Conservation (phyloP, 1,284 basidiomycete species). For the Rhizoctonia solani region DNA sequence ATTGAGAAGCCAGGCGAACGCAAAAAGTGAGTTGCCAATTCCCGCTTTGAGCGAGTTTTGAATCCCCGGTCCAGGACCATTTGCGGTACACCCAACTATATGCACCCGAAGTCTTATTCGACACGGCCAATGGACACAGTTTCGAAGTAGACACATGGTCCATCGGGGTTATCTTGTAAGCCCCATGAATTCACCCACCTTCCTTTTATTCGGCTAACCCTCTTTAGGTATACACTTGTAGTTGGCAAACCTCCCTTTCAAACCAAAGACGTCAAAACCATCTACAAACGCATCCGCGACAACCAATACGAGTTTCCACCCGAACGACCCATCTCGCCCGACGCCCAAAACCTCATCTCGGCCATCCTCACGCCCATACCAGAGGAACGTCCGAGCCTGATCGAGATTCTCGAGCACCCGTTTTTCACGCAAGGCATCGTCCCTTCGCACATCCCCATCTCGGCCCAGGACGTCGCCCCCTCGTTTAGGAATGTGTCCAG, state of each 20-base stretch:
- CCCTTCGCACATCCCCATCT: slow-evolving; percentile 77
- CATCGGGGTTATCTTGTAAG: slow-evolving; percentile 87
- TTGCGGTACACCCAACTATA: slow-evolving; percentile 98
- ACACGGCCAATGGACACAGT: slow-evolving; percentile 93
- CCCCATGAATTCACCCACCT: neutral
- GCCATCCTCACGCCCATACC: slow-evolving; percentile 86
- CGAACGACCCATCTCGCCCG: slow-evolving; percentile 70
- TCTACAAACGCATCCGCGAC: slow-evolving; percentile 92
- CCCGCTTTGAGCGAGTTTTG: neutral
- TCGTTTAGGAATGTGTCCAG: slow-evolving; percentile 72
- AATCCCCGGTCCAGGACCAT: slow-evolving; percentile 63
- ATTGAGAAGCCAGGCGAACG: slow-evolving; percentile 96
- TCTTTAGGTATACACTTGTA: slow-evolving; percentile 77
- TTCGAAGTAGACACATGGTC: slow-evolving; percentile 99
- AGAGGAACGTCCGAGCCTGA: slow-evolving; percentile 75
- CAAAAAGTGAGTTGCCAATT: slow-evolving; percentile 69
- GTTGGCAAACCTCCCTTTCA: slow-evolving; percentile 97
- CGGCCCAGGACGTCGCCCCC: slow-evolving; percentile 74
- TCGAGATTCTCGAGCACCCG: slow-evolving; percentile 81
- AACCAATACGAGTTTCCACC: slow-evolving; percentile 93
- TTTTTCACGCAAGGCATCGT: slow-evolving; percentile 87
- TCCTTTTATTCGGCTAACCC: neutral
- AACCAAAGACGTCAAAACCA: slow-evolving; percentile 94
- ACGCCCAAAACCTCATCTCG: slow-evolving; percentile 80
- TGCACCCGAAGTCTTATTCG: slow-evolving; percentile 98